Conservation (phyloP, 2,329 filamentous ascomycete species). For the Colletotrichum echinochloae region DNA sequence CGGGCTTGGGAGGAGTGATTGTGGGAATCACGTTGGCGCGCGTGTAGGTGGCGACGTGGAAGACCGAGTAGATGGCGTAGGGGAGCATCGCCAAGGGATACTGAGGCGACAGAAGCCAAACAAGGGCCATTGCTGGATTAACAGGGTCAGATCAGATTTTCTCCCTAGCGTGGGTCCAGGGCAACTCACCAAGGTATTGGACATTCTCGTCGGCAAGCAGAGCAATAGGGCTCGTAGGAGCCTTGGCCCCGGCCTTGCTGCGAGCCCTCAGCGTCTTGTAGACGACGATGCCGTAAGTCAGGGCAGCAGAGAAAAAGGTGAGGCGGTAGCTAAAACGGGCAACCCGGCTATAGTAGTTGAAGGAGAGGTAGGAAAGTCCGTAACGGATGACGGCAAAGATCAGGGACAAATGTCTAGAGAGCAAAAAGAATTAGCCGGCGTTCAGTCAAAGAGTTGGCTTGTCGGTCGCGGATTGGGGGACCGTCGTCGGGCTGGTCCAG, state of each 20-base stretch:
- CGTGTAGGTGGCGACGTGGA: slow-evolving; percentile 97
- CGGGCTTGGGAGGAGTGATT: slow-evolving; percentile 74
- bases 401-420: slow-evolving; percentile 81
- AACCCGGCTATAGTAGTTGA: slow-evolving; percentile 85
- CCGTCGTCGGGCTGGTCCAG: slow-evolving; percentile 7
- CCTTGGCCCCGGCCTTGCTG: slow-evolving; percentile 76
- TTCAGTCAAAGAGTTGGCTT: background rate
- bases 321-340: slow-evolving; percentile 89
- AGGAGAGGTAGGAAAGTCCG: slow-evolving; percentile 83
- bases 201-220: slow-evolving; percentile 93
- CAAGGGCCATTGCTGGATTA: slow-evolving; percentile 85
- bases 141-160: background rate
- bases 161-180: slow-evolving; percentile 11
- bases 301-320: slow-evolving; percentile 88
- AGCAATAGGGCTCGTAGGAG: slow-evolving; percentile 70
- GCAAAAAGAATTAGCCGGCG: slow-evolving; percentile 1
- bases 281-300: slow-evolving; percentile 97
- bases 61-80: slow-evolving; percentile 96
- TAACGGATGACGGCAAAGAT: slow-evolving; percentile 88
- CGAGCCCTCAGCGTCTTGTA: slow-evolving; percentile 96
- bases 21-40: slow-evolving; percentile 94
- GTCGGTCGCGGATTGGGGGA: background rate
- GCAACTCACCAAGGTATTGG: slow-evolving; percentile 87
- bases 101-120: slow-evolving; percentile 94
- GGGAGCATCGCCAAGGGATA: slow-evolving; percentile 91